Percentiles rank a stretch among this genome's conserved stretches.
These are phyloP conservation scores for Carallia brachiata DNA, from an alignment of 345 rosid genomes.

Conservation along the genomic window DNA sequence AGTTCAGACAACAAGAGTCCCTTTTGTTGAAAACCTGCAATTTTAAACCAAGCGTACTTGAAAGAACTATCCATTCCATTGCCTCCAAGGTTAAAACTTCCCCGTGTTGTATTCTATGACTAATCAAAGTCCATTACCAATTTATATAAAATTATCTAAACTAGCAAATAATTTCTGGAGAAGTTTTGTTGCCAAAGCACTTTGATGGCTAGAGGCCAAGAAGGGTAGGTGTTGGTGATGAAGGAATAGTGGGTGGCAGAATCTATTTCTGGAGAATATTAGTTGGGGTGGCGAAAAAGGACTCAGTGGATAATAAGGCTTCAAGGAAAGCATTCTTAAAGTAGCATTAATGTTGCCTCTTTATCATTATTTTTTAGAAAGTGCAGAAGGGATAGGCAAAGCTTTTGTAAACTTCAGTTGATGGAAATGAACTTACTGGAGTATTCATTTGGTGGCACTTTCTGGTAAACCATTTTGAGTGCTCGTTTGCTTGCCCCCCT, in stretches of 20 bases:
- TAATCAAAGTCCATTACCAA: no score
- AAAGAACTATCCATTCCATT: no score
- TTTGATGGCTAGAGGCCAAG: not conserved
- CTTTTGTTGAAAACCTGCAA: no score
- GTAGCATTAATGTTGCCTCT: constrained; percentile 16
- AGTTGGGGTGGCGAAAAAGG: constrained; percentile 21
- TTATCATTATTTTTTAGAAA: constrained; percentile 24
- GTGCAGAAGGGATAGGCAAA: not conserved
- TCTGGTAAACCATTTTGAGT: not conserved
- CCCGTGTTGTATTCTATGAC: no score
- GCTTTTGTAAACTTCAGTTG: not conserved
- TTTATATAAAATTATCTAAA: no score
- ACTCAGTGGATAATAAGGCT: constrained; percentile 8
- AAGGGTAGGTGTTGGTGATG: not conserved
- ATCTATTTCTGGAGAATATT: constrained; percentile 17
- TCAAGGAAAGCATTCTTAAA: constrained; percentile 29
- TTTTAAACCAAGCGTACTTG: no score
- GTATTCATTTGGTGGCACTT: not conserved
- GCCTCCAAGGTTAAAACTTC: no score
- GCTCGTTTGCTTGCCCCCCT: not conserved
- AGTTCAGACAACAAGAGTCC: no score
- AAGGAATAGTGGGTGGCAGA: constrained; percentile 19
- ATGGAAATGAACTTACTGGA: not conserved
- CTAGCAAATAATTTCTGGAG: not conserved
- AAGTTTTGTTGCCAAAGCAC: not conserved